Evolutionary conservation across 2,329 filamentous ascomycete species (phyloP).

Genomic region (Penicillium hesseltinei): DNA sequence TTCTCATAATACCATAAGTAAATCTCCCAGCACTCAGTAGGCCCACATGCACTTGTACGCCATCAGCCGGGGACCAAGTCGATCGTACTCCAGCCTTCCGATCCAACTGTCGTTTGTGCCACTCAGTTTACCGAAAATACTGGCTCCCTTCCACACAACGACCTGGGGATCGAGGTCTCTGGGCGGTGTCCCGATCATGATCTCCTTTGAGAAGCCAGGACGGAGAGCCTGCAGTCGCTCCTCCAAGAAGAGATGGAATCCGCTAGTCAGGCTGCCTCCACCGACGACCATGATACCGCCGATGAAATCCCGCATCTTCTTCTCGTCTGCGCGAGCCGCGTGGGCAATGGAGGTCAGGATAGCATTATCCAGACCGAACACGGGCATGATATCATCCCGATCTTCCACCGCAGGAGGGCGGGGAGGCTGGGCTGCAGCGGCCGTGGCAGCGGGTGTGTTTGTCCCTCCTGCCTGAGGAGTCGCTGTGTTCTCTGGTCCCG

Average conservation of each 20-base stretch:
- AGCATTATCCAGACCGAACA: conserved; percentile 81
- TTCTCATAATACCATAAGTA: conserved; percentile 10
- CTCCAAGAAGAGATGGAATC: conserved; percentile 80
- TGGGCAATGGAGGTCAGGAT: conserved; percentile 87
- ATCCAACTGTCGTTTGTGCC: conserved; percentile 95
- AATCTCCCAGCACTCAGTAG: conserved; percentile 41
- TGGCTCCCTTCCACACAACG: conserved; percentile 96
- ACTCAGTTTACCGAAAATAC: conserved; percentile 87
- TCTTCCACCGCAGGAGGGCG: conserved; percentile 52
- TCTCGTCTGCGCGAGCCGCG: conserved; percentile 83
- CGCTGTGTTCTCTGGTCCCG: conserved; percentile 71
- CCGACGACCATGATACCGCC: conserved; percentile 89
- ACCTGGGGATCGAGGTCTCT: conserved; percentile 95
- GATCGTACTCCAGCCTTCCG: conserved; percentile 80
- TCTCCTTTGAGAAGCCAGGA: conserved; percentile 63
- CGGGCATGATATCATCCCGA: conserved; percentile 75
- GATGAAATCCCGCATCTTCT: conserved; percentile 86
- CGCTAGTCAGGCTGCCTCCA: conserved; percentile 75
- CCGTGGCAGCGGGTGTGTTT: conserved; percentile 41
- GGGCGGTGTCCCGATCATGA: conserved; percentile 68
- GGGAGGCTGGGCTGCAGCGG: conserved; percentile 37
- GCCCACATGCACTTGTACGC: conserved; percentile 75
- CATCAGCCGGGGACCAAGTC: conserved; percentile 74
- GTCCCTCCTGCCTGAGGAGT: conserved; percentile 59
- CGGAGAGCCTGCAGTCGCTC: conserved; percentile 69